These are phyloP conservation scores for Termitomyces sp. DNA, from an alignment of 768 basidiomycete species.

Conservation along the genomic window DNA sequence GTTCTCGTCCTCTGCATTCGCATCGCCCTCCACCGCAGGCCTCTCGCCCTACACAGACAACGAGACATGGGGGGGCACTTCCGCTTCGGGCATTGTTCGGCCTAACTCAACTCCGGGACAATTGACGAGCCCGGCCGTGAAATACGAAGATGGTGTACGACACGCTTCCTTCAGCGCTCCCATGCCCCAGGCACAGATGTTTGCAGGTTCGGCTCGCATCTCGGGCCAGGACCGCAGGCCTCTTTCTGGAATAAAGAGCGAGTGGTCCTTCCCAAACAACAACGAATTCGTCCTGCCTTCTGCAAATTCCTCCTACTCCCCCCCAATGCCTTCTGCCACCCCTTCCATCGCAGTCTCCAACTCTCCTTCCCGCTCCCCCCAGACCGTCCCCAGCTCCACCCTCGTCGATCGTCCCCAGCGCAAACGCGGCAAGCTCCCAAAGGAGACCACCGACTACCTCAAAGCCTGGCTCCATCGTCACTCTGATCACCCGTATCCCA, in stretches of 20 bases:
- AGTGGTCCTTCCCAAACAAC: conserved; percentile 66
- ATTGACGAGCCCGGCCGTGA: conserved; percentile 43
- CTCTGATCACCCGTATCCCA: conserved; percentile 86
- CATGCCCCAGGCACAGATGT: conserved; percentile 62
- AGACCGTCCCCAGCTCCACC: conserved; percentile 48
- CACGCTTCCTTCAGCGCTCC: conserved; percentile 65
- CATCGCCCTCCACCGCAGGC: conserved; percentile 42
- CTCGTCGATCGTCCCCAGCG: conserved; percentile 77
- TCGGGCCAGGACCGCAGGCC: conserved; percentile 68
- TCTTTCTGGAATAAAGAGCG: conserved; percentile 57
- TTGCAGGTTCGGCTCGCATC: conserved; percentile 66
- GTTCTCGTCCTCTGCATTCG: conserved; percentile 46
- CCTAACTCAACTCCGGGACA: conserved; percentile 68
- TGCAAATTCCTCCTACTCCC: conserved; percentile 39
- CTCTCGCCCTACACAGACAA: conserved; percentile 47
- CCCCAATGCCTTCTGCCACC: conserved; percentile 44
- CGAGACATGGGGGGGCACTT: conserved; percentile 59
- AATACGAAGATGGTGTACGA: conserved; percentile 71
- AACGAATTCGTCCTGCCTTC: too few species aligned
- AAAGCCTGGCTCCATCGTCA: conserved; percentile 88
- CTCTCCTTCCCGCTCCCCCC: conserved; percentile 56
- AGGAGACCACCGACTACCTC: conserved; percentile 87
- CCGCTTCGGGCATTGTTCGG: conserved; percentile 62
- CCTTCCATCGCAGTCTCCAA: conserved; percentile 41
- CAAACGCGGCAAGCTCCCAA: conserved; percentile 85